phyloP scores from a whole-genome alignment of 2,329 filamentous ascomycete genomes.

The Clarireedia paspali region DNA sequence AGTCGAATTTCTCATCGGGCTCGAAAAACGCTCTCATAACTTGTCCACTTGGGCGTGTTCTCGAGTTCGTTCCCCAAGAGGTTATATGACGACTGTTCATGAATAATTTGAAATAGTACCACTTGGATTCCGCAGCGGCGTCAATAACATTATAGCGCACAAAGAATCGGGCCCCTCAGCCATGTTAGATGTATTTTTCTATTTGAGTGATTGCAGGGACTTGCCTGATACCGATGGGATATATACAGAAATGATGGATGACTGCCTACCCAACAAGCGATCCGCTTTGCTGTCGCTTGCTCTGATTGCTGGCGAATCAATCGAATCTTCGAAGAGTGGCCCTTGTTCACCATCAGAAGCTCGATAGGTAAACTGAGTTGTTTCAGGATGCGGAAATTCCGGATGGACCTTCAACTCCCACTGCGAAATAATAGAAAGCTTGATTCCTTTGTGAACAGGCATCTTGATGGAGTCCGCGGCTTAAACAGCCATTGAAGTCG shows the following conservation, averaged over 20 bases:
- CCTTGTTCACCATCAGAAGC: conserved; percentile 7
- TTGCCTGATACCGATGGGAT: conserved; percentile 47
- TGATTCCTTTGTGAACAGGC: conserved; percentile 24
- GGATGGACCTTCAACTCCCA: conserved; percentile 32
- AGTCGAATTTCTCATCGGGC: conserved; percentile 37
- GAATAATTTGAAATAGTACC: conserved; percentile 47
- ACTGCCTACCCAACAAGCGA: conserved; percentile 27
- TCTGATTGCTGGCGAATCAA: conserved; percentile 9
- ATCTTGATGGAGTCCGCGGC: conserved; percentile 14
- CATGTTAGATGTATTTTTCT: conserved; percentile 2
- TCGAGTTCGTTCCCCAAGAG: conserved; percentile 43
- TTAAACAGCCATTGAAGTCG: too few species aligned
- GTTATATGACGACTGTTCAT: conserved; percentile 47
- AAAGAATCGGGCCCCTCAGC: conserved; percentile 44
- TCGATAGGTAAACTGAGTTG: conserved; percentile 35
- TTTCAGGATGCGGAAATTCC: conserved; percentile 49
- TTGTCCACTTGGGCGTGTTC: conserved; percentile 30
- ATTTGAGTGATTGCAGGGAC: background rate
- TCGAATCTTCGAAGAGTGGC: background rate
- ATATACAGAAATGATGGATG: conserved; percentile 44
- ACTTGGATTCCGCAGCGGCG: conserved; percentile 29
- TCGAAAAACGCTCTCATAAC: conserved; percentile 42
- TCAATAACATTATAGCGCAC: conserved; percentile 39
- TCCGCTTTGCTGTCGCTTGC: conserved; percentile 23
- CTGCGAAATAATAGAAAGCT: conserved; percentile 23